These are phyloP conservation scores for Aspergillus transmontanensis DNA, from an alignment of 2,329 filamentous ascomycete species.

Conservation along the genomic window DNA sequence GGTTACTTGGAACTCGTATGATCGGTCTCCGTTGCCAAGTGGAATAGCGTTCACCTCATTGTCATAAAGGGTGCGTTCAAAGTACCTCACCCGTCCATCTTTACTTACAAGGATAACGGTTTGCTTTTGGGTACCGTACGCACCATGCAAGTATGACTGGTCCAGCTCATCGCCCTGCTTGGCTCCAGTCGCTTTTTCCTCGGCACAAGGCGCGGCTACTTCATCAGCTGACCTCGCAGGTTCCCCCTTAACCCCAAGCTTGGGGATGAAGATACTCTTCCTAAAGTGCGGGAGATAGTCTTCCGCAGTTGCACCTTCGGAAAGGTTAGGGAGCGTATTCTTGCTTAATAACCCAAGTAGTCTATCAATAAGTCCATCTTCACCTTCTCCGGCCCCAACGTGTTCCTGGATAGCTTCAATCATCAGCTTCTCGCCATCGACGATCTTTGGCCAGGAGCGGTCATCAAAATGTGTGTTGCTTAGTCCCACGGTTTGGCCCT, in stretches of 20 bases:
- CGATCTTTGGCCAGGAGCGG: slow-evolving; percentile 63
- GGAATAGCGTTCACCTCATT: slow-evolving; percentile 51
- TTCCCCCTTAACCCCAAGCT: slow-evolving; percentile 53
- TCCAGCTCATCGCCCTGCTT: slow-evolving; percentile 27
- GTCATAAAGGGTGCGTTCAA: slow-evolving; percentile 65
- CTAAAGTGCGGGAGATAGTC: slow-evolving; percentile 59
- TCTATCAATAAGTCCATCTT: slow-evolving; percentile 54
- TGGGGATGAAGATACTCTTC: slow-evolving; percentile 63
- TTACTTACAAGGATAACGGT: slow-evolving; percentile 61
- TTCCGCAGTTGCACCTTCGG: slow-evolving; percentile 52
- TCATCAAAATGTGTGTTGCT: slow-evolving; percentile 65
- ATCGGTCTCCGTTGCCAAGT: slow-evolving; percentile 49
- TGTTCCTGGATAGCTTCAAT: slow-evolving; percentile 52
- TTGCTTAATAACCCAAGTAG: slow-evolving; percentile 56
- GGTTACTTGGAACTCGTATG: slow-evolving; percentile 35
- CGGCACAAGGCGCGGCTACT: slow-evolving; percentile 35
- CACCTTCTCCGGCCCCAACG: slow-evolving; percentile 43
- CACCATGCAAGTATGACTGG: slow-evolving; percentile 45
- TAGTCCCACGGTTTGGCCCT: slow-evolving; percentile 58
- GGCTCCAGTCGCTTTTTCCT: slow-evolving; percentile 4
- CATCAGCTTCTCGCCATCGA: slow-evolving; percentile 58
- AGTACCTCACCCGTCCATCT: slow-evolving; percentile 60
- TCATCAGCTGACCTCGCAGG: slow-evolving; percentile 36
- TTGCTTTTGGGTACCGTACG: slow-evolving; percentile 68
- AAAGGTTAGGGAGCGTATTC: slow-evolving; percentile 58